Conservation (phyloP, 2,329 filamentous ascomycete species). For the Xylaria polymorpha region DNA sequence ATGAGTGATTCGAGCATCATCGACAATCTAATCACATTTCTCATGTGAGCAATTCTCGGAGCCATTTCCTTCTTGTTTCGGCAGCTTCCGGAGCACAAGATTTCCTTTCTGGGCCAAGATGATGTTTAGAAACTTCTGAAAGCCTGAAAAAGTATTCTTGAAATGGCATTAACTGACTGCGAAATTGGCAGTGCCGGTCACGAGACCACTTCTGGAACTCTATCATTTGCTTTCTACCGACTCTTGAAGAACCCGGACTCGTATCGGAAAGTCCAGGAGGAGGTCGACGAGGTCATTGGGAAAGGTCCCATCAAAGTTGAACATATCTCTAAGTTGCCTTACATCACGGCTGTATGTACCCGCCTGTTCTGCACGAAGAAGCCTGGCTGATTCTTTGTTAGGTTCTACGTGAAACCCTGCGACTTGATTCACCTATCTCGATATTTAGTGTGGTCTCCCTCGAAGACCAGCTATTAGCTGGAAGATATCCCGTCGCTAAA, state of each 20-base stretch:
- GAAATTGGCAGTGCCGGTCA: constrained; percentile 62
- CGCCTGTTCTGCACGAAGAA: neutral
- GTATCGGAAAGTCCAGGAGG: constrained; percentile 71
- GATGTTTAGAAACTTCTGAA: too few species aligned
- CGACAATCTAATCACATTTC: constrained; percentile 75
- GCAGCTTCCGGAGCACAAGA: too few species aligned
- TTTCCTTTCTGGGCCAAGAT: too few species aligned
- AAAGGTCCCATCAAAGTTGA: constrained; percentile 67
- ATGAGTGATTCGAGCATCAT: constrained; percentile 72
- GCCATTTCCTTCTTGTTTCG: too few species aligned
- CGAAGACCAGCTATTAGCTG: constrained; percentile 66
- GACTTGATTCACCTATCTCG: constrained; percentile 70
- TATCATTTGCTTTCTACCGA: constrained; percentile 74
- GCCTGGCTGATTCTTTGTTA: constrained; percentile 34
- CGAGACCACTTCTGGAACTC: constrained; percentile 75
- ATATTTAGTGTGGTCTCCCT: constrained; percentile 65
- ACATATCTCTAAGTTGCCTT: constrained; percentile 72
- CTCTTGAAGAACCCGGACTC: constrained; percentile 71
- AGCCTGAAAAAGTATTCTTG: too few species aligned
- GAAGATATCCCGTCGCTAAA: constrained; percentile 69
- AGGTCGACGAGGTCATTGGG: constrained; percentile 75
- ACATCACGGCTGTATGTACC: constrained; percentile 66
- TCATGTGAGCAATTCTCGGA: too few species aligned
- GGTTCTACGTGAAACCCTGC: constrained; percentile 73
- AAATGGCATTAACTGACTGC: too few species aligned